Base-by-base conservation (phyloP, 2,329 filamentous ascomycete genomes). In the Stachybotrys chartarum region DNA sequence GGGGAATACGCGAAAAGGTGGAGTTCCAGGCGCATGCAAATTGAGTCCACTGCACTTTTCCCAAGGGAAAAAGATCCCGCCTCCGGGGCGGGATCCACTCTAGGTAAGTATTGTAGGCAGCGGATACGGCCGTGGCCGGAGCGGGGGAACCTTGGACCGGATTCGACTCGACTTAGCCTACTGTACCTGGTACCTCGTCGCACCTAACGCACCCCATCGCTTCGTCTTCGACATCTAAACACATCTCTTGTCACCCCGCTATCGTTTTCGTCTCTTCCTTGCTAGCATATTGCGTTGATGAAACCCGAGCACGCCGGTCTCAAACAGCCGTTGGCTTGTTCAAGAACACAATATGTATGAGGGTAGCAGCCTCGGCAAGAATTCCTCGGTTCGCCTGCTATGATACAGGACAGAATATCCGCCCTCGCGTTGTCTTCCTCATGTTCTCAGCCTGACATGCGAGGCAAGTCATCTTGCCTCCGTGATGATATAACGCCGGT, bases 1-100 rank as follows among this genome's bases (percentile, higher is more conserved):
- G n/a, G 35, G 32, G 31, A 50, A 50, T 51, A 53, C 54, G 31
- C 50, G 12, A 51, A 14, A 32, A 50, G 32, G 49, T 51, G 49
- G 49, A 51, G 45, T 47, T n/a, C 5, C 35, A 42, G 35, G 35
- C 35, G 14, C 35, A 42, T 42, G 35, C 24, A 24, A 24, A 24
- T 24, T 24, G 24, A 24, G 24, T 24, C 24, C 24, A 24, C 24
- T 24, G 24, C 24, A 24, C 24, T 24, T 24, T 24, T 24, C 24
- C 24, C 2, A 24, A 4, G 24, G 24, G 4, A 24, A 24, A 24
- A 4, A 24, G 24, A 24, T 24, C 24, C 24, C 24, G 24, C 24
- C 4, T 24, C 24, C 24, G 24, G 24, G 24, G 4, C 24, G 24
- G 24, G 24, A 24, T 24, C 24, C 24, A 24, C 24, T 24, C 24